These are phyloP conservation scores for Santalum album DNA, from an alignment of 164 flowering plant species.

Conservation along the genomic window DNA sequence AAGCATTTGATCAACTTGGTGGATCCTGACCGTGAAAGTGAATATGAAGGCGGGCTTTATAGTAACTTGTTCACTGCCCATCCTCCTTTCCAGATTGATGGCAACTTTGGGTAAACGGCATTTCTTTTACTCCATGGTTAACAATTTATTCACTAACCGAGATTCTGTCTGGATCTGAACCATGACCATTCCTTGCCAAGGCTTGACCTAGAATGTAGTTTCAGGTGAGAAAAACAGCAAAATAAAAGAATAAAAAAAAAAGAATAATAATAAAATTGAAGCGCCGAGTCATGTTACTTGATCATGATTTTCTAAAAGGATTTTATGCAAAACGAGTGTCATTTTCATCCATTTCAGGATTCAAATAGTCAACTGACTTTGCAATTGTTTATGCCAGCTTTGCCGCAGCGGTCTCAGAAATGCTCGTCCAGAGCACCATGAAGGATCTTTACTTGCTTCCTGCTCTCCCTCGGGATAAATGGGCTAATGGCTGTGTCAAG, in stretches of 20 bases:
- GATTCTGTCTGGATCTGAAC: background rate
- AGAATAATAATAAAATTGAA: no score
- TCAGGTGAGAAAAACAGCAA: no score
- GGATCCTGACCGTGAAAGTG: conserved; percentile 60
- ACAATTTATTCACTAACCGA: background rate
- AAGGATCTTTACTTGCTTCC: conserved; percentile 80
- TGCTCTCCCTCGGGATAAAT: conserved; percentile 78
- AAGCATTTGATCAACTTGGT: conserved; percentile 69
- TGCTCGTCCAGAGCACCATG: conserved; percentile 84
- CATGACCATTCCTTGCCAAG: background rate
- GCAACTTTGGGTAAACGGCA: conserved; percentile 60
- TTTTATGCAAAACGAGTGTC: background rate
- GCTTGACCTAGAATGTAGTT: no score
- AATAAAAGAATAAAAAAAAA: no score
- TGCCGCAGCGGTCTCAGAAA: conserved; percentile 76
- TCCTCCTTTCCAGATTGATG: conserved; percentile 89
- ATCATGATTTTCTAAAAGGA: no score
- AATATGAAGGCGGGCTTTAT: conserved; percentile 78
- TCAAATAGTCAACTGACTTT: background rate
- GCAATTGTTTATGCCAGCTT: conserved; percentile 33
- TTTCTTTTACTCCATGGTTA: background rate
- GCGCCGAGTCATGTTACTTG: no score
- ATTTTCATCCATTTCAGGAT: background rate
- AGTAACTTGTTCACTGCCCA: conserved; percentile 91
- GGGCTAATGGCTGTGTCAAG: conserved; percentile 75